These are phyloP conservation scores for Coffea canephora DNA, from an alignment of 257 asterid species.

Conservation along the genomic window DNA sequence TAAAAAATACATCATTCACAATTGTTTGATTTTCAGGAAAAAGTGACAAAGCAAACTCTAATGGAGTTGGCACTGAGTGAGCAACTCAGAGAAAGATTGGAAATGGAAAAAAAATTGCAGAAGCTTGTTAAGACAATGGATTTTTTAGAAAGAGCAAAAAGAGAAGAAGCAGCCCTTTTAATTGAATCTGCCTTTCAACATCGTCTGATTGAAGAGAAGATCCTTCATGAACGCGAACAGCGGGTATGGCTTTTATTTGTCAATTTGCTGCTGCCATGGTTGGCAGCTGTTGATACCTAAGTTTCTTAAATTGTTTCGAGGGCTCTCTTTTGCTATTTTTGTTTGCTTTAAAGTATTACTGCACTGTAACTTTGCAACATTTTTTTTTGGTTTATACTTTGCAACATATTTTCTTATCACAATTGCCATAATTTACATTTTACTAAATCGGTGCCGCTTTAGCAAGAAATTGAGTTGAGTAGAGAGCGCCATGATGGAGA, in stretches of 20 bases:
- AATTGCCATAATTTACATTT: neutral
- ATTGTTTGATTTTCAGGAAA: constrained; percentile 46
- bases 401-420: neutral
- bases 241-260: constrained; percentile 46
- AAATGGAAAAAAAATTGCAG: constrained; percentile 79
- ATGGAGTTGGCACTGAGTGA: constrained; percentile 73
- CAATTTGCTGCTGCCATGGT: neutral
- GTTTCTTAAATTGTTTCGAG: neutral
- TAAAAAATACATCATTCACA: neutral
- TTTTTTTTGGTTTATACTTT: neutral
- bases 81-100: constrained; percentile 82
- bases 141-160: constrained; percentile 84
- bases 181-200: constrained; percentile 60
- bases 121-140: constrained; percentile 83
- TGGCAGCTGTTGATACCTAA: neutral
- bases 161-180: constrained; percentile 84
- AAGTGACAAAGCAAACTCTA: constrained; percentile 58
- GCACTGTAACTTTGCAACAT: neutral
- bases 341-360: neutral
- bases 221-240: constrained; percentile 66
- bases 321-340: neutral
- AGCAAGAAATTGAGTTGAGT: constrained; percentile 62
- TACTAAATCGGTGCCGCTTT: constrained; percentile 6
- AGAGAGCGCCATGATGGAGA: constrained; percentile 69
- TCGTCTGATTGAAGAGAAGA: constrained; percentile 66